Percentiles rank a stretch among this genome's conserved stretches.
phyloP scores from a whole-genome alignment of 306 rosid genomes.

The Mimosa pudica region DNA sequence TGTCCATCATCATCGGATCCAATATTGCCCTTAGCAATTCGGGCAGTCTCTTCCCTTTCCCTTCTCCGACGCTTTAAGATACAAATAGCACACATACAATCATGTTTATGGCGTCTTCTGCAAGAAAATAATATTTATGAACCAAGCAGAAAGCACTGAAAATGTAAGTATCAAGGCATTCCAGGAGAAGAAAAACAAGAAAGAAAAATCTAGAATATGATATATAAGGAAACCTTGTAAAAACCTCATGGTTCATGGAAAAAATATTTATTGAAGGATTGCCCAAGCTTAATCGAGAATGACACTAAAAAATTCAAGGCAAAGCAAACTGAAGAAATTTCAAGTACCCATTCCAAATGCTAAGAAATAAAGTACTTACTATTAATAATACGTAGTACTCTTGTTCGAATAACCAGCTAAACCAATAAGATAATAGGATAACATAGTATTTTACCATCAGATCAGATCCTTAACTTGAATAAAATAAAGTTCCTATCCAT shows the following conservation, averaged over 20 bases:
- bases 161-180: slow-evolving; percentile 5
- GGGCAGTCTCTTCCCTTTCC: slow-evolving; percentile 90
- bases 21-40: slow-evolving; percentile 54
- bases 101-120: slow-evolving; percentile 94
- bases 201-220: slow-evolving; percentile 4
- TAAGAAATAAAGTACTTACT: background rate
- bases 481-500: background rate
- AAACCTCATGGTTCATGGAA: slow-evolving; percentile 12
- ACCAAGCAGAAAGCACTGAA: slow-evolving; percentile 7
- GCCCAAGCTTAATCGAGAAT: slow-evolving; percentile 30
- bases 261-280: slow-evolving; percentile 15
- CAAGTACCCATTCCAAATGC: slow-evolving; percentile 10
- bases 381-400: slow-evolving; percentile 1
- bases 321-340: slow-evolving; percentile 22
- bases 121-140: slow-evolving; percentile 37
- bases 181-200: background rate
- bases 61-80: slow-evolving; percentile 88
- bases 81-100: slow-evolving; percentile 95
- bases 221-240: slow-evolving; percentile 10
- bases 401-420: background rate
- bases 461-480: background rate
- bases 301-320: slow-evolving; percentile 10
- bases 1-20: slow-evolving; percentile 55
- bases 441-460: background rate
- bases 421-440: background rate